A percentile compares a stretch with the other conserved stretches of the same genome.
phyloP scores from a whole-genome alignment of 2,329 filamentous ascomycete species.

The Xylariaceae sp. region DNA sequence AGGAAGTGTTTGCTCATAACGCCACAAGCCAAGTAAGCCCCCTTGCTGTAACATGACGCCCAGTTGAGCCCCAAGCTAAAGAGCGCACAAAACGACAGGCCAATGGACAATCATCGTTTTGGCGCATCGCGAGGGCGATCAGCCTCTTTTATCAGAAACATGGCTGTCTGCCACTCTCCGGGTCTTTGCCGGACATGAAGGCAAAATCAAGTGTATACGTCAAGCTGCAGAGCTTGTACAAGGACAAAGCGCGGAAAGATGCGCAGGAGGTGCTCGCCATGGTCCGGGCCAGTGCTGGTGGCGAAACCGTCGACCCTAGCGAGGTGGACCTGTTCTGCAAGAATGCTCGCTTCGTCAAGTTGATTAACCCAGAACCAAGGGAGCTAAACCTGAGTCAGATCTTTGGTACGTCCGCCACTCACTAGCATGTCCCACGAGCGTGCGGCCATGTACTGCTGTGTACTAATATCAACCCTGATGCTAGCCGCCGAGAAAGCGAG shows the following conservation, averaged over 20 bases:
- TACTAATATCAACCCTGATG: too few relatives aligned
- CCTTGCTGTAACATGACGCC: constrained; percentile 28
- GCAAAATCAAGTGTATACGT: constrained; percentile 87
- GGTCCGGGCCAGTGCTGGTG: constrained; percentile 49
- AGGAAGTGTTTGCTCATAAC: constrained; percentile 71
- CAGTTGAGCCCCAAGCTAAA: constrained; percentile 15
- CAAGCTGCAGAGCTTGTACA: constrained; percentile 87
- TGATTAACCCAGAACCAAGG: constrained; percentile 57
- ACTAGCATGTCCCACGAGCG: background rate
- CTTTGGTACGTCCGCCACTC: constrained; percentile 46
- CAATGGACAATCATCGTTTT: constrained; percentile 62
- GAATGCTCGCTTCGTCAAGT: constrained; percentile 86
- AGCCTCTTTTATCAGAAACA: constrained; percentile 70
- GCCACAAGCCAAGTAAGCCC: constrained; percentile 47
- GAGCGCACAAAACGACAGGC: constrained; percentile 22
- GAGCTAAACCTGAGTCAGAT: constrained; percentile 46
- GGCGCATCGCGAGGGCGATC: constrained; percentile 80
- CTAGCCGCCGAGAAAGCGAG: constrained; percentile 50
- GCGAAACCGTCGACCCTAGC: constrained; percentile 53
- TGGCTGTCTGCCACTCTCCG: constrained; percentile 72
- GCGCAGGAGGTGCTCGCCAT: constrained; percentile 64
- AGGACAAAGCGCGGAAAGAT: constrained; percentile 76
- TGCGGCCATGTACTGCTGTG: too few relatives aligned
- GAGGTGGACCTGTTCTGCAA: constrained; percentile 94
- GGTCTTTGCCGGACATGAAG: constrained; percentile 95